These are phyloP conservation scores for Nakataea oryzae DNA, from an alignment of 2,329 filamentous ascomycete genomes.

Conservation along the genomic window DNA sequence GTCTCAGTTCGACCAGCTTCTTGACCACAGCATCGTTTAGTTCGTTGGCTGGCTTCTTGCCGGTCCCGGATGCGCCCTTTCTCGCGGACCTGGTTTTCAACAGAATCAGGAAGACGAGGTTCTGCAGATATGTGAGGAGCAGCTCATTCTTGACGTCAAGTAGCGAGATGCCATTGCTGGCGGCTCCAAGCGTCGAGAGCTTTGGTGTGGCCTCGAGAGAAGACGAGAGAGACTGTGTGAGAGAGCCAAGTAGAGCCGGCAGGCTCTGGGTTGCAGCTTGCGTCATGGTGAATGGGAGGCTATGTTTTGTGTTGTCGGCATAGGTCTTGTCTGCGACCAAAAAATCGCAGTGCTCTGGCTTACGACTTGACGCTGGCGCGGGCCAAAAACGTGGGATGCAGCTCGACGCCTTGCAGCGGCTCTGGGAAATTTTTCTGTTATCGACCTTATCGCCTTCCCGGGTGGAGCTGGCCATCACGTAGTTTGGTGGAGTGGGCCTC, in stretches of 20 bases:
- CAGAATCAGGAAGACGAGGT: conserved; percentile 79
- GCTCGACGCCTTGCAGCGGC: no score
- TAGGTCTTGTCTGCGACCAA: background rate
- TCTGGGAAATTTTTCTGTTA: background rate
- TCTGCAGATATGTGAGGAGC: conserved; percentile 92
- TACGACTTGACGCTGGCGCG: background rate
- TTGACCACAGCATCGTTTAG: conserved; percentile 61
- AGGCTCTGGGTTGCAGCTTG: conserved; percentile 19
- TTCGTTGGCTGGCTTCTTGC: conserved; percentile 21
- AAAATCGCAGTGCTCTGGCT: background rate
- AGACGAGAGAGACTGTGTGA: conserved; percentile 48
- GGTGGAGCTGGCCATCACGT: no score
- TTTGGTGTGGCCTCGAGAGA: conserved; percentile 59
- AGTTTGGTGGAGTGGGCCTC: background rate
- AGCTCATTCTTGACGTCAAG: conserved; percentile 95
- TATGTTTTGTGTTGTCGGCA: background rate
- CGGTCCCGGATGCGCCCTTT: conserved; percentile 15
- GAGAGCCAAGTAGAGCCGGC: conserved; percentile 40
- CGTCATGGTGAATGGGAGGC: background rate
- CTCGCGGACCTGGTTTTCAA: conserved; percentile 59
- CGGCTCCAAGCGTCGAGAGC: conserved; percentile 54
- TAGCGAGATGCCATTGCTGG: conserved; percentile 80
- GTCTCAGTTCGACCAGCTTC: conserved; percentile 82
- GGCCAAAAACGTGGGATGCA: no score
- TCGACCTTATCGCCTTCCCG: background rate